Conservation (phyloP, 148 eudicot species). For the Salicornia ramosissima region DNA sequence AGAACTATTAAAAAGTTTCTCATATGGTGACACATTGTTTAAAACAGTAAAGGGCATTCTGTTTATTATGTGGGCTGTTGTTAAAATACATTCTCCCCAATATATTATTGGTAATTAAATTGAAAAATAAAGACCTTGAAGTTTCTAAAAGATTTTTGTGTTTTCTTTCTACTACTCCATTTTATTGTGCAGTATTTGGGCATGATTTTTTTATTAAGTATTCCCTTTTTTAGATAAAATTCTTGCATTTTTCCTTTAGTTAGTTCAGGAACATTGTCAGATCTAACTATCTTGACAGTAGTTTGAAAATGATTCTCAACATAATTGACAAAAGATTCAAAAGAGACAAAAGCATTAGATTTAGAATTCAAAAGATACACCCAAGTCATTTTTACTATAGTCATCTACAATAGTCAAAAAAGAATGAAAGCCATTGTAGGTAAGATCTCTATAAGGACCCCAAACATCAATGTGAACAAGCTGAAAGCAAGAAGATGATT, state of each 20-base stretch:
- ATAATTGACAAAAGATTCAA: not conserved
- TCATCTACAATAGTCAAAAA: slow-evolving; percentile 14
- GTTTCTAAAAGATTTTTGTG: slow-evolving; percentile 1
- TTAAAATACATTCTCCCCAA: not conserved
- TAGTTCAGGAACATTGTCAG: slow-evolving; percentile 1
- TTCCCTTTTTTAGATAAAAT: not conserved
- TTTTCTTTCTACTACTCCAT: slow-evolving; percentile 10
- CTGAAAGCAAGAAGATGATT: not conserved
- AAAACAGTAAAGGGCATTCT: not conserved
- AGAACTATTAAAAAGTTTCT: no score
- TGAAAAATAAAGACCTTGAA: not conserved
- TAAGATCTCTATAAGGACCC: not conserved
- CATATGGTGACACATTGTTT: not conserved
- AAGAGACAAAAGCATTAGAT: not conserved
- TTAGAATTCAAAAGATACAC: not conserved
- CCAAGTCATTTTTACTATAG: not conserved
- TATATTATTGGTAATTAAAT: not conserved
- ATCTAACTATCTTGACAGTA: not conserved
- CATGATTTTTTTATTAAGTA: slow-evolving; percentile 3
- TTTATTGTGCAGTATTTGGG: not conserved
- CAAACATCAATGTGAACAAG: not conserved
- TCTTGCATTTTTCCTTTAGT: no score
- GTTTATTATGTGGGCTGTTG: not conserved
- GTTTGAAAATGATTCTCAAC: not conserved
- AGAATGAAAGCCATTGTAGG: not conserved